Conservation (phyloP, 2,329 filamentous ascomycete genomes). For the Pestalotiopsis fici region DNA sequence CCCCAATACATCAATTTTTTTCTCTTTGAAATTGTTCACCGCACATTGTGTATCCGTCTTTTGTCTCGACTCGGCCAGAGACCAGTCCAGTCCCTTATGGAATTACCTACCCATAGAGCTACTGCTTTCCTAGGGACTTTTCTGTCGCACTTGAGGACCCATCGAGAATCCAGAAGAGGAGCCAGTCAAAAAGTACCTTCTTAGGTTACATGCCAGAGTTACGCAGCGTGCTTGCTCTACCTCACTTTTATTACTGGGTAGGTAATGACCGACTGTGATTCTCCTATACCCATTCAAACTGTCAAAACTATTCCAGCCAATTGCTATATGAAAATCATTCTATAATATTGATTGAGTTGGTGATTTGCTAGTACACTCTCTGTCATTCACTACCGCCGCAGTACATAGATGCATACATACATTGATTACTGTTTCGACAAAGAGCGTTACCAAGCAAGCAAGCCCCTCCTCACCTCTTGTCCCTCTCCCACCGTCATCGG, state of each 20-base stretch:
- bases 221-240: too few species aligned
- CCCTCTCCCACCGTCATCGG: slow-evolving; percentile 17
- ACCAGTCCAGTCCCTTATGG: not conserved
- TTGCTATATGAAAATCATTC: too few species aligned
- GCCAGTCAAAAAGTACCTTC: not conserved
- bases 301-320: too few species aligned
- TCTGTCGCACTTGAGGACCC: not conserved
- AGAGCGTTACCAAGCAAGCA: not conserved
- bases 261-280: too few species aligned
- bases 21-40: slow-evolving; percentile 38
- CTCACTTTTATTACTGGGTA: too few species aligned
- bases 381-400: too few species aligned
- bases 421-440: not conserved
- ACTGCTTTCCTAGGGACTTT: not conserved
- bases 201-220: not conserved
- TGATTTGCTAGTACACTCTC: too few species aligned
- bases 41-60: slow-evolving; percentile 8
- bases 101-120: not conserved
- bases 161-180: not conserved
- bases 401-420: too few species aligned
- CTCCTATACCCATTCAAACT: too few species aligned
- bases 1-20: slow-evolving; percentile 25
- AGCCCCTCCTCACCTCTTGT: slow-evolving; percentile 18
- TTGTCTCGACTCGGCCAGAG: not conserved
- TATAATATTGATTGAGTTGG: too few species aligned